Evolutionary conservation across 2,329 filamentous ascomycete species (phyloP), one percentile per base, ranked within the genome.

Genomic region (Nemania abortiva): DNA sequence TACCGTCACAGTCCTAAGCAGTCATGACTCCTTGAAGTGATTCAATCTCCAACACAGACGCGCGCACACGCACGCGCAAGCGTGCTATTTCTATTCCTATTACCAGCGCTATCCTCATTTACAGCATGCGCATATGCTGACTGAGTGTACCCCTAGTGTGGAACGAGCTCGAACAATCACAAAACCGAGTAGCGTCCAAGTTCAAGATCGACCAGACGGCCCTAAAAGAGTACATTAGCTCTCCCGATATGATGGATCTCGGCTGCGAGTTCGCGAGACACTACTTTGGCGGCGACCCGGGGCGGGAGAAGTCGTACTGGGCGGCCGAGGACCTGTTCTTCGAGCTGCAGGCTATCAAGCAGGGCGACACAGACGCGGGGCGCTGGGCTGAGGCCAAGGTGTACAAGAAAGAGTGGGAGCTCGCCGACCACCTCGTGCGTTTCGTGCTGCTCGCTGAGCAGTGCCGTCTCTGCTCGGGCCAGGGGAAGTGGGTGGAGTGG

Each of bases 251-350:
- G 63, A 74, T 76, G 56, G 72, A 75, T 6, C 63, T 77, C 5
- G 75, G 75, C 2, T 60, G 61, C 39, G 74, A 76, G 45, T 76
- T 77, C 59, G 73, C 70, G 47, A 72, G 66, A 1, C 52, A 63
- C 34, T 74, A 75, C 66, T 63, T 70, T n/a, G n/a, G n/a, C 56
- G 55, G 31, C 31, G 59, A 62, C 13, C 58, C 54, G 4, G 69
- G 31, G 39, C 54, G 11, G 29, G 71, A 76, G 63, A 71, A 72
- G 68, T 56, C 73, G 18, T 65, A 70, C 53, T 76, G 73, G 72
- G 68, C 63, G 10, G 75, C 75, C 22, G 71, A 76, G 66, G 74
- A 75, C 59, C 66, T 77, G 29, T 77, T 76, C 72, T 77, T 75
- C 68, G 72, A 75, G 49, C 69, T 77, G 27, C 74, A 77, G 67